Conservation (phyloP, 345 rosid genomes). For the Eucalyptus albens region DNA sequence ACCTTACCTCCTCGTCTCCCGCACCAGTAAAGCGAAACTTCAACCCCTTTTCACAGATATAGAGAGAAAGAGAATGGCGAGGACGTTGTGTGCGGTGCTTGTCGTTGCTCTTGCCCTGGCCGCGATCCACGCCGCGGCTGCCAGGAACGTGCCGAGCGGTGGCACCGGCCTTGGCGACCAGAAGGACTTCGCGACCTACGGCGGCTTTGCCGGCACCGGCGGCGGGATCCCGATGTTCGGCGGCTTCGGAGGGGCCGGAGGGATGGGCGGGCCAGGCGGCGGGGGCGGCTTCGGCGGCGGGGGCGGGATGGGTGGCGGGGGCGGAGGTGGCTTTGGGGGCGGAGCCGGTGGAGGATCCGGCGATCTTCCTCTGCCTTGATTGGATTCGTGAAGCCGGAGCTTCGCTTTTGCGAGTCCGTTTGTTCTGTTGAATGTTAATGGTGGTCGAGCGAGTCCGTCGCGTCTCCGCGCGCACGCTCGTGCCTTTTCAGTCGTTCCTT, state of each 20-base stretch:
- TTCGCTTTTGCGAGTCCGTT: neutral
- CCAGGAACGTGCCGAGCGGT: constrained; percentile 20
- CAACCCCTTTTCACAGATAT: neutral
- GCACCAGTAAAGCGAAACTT: neutral
- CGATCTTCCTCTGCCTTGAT: constrained; percentile 28
- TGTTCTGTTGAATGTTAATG: neutral
- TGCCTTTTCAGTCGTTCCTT: neutral
- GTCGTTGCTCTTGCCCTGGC: constrained; percentile 22
- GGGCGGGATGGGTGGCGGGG: neutral
- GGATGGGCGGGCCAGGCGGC: constrained; percentile 23
- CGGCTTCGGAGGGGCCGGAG: constrained; percentile 40
- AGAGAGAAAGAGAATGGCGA: neutral
- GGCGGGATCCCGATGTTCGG: constrained; percentile 30
- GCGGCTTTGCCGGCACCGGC: constrained; percentile 32
- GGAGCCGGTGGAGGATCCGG: constrained; percentile 15
- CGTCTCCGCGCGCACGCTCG: neutral
- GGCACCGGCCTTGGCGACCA: constrained; percentile 41
- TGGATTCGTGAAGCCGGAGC: neutral
- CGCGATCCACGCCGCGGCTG: constrained; percentile 4
- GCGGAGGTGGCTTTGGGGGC: constrained; percentile 1
- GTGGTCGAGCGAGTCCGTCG: neutral
- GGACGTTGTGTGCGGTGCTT: neutral
- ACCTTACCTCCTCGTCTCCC: neutral
- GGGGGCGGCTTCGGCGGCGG: constrained; percentile 7
- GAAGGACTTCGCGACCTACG: constrained; percentile 56